phyloP scores from a whole-genome alignment of 2,329 filamentous ascomycete species.

The Chrysoporthe puriensis region DNA sequence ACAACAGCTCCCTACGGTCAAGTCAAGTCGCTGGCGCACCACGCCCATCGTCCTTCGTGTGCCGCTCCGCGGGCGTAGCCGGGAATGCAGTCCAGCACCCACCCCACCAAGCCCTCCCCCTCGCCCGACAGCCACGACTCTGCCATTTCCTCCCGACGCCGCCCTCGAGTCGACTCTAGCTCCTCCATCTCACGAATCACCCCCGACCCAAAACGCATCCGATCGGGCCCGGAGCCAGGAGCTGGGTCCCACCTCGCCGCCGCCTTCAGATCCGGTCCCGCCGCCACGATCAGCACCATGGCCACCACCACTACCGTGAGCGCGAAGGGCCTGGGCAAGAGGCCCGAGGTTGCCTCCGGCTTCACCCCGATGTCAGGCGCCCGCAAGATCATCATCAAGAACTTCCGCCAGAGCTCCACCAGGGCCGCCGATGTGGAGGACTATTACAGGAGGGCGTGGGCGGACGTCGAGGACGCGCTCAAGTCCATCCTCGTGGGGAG shows the following conservation, averaged over 20 bases:
- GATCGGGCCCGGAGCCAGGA: constrained; percentile 17
- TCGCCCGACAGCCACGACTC: constrained; percentile 20
- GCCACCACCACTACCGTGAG: constrained; percentile 33
- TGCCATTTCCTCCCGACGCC: constrained; percentile 29
- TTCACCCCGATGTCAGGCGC: constrained; percentile 78
- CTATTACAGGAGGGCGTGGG: constrained; percentile 79
- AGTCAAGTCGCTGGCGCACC: constrained; percentile 25
- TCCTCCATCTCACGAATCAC: constrained; percentile 23
- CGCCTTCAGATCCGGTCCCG: not conserved
- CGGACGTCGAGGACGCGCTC: constrained; percentile 74
- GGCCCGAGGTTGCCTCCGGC: constrained; percentile 43
- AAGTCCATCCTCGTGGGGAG: constrained; percentile 70
- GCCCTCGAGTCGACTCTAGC: constrained; percentile 38
- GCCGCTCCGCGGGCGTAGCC: constrained; percentile 16
- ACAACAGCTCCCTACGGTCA: not conserved
- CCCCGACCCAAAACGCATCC: constrained; percentile 37
- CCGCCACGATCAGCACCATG: constrained; percentile 11
- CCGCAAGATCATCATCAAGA: constrained; percentile 92
- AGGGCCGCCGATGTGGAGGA: constrained; percentile 65
- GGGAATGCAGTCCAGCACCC: constrained; percentile 28
- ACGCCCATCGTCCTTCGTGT: not conserved
- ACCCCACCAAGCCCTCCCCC: constrained; percentile 16
- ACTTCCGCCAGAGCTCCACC: constrained; percentile 69
- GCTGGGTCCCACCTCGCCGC: not conserved
- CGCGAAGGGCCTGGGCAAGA: constrained; percentile 41